phyloP scores from a whole-genome alignment of 495 filamentous ascomycete genomes.

The Oidiodendron maius region DNA sequence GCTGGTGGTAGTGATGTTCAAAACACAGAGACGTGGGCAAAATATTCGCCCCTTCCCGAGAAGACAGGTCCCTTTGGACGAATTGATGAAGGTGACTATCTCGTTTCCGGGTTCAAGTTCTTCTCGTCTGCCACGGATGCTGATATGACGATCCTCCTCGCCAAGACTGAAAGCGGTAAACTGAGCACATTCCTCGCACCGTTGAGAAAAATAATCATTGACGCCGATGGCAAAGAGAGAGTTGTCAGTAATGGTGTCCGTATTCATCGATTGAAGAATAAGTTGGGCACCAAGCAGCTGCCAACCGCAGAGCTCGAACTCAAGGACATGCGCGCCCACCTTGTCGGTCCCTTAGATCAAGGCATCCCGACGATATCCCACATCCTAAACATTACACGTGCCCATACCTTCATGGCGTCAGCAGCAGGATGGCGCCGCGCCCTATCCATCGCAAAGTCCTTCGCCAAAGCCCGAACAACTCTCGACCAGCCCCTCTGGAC shows the following conservation, averaged over 20 bases:
- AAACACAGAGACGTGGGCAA: constrained; percentile 62
- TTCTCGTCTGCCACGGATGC: constrained; percentile 73
- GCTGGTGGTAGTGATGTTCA: constrained; percentile 68
- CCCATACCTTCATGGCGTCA: constrained; percentile 55
- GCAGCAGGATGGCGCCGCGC: constrained; percentile 54
- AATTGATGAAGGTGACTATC: constrained; percentile 43
- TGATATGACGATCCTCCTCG: constrained; percentile 63
- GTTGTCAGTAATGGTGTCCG: constrained; percentile 63
- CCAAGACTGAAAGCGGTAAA: constrained; percentile 46
- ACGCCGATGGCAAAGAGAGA: constrained; percentile 33
- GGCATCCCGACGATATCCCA: constrained; percentile 62
- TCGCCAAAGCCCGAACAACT: constrained; percentile 33
- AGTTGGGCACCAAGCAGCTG: constrained; percentile 61
- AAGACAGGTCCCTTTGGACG: not conserved
- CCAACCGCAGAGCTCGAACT: constrained; percentile 68
- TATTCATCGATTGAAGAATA: constrained; percentile 64
- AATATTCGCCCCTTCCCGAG: constrained; percentile 15
- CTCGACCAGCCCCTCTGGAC: constrained; percentile 44
- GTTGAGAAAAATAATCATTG: constrained; percentile 41
- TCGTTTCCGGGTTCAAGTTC: constrained; percentile 68
- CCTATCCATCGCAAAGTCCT: constrained; percentile 55
- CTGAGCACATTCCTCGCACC: constrained; percentile 66
- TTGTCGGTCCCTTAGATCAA: constrained; percentile 55
- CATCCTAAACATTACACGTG: constrained; percentile 62
- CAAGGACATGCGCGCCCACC: constrained; percentile 52